Base-by-base conservation (phyloP, 2,329 filamentous ascomycete genomes). In the Emergomyces orientalis region DNA sequence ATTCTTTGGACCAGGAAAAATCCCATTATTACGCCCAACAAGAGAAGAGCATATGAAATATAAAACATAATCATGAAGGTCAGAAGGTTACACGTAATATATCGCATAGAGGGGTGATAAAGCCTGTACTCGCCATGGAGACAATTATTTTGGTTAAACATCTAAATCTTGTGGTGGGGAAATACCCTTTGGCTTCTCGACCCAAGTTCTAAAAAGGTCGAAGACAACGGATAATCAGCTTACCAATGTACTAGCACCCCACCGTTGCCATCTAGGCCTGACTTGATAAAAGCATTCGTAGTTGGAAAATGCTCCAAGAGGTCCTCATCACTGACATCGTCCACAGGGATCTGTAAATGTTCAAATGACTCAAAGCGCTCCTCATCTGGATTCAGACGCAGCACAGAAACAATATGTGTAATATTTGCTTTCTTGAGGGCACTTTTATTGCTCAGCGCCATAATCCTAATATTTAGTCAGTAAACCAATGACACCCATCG, bases 251-350 rank as follows among this genome's bases (percentile, higher is more conserved):
- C 83, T 65, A 89, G 79, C 47, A 89, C 86, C 61, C 78, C 72
- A 60, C 77, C 72, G 62, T 82, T 84, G 63, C 80, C 80, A 64
- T 77, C 76, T 60, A 97, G 79, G 1, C 86, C 93, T 51, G 86
- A 79, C 69, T 93, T 85, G 69, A 97, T 96, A 76, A 96, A 99
- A 57, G 81, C 82, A 69, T 94, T 89, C 63, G 88, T 88, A 60
- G 80, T 80, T 7, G 91, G 85, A 65, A 97, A 88, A 74, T 95
- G 86, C 65, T 89, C 84, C 22, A 97, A 78, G 60, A 97, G 77
- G 75, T 99, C 90, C 69, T 92, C 88, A 71, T 97, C 91, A 25
- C 93, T 90, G 60, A 92, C 85, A 78, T 99, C 94, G 74, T 97
- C 90, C 52, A 97, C 86, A 67, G 95, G 88, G 67, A 97, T 88